Evolutionary conservation across 768 basidiomycete species (phyloP), one percentile per base, ranked within the genome.

Genomic region (Hysterangium stoloniferum): DNA sequence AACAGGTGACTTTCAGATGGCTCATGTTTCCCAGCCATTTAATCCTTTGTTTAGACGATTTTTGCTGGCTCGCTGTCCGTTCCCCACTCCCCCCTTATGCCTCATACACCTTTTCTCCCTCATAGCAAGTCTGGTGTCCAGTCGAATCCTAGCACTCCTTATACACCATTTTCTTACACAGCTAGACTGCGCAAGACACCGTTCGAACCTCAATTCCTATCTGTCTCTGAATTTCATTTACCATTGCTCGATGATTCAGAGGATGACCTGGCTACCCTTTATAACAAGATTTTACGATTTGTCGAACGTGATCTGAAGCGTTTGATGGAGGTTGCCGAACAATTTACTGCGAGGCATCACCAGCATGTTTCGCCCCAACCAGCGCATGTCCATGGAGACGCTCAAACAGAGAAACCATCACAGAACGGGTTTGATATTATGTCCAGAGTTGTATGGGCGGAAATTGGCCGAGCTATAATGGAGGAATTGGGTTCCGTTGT

Each of bases 391-490:
- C 31, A 45, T 45, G 35, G 43, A 45, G 48, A 52, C 20, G 48
- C 57, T 1, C 15, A n/a, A 24, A 31, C 25, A 11, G 46, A 29
- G 8, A 55, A 49, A 6, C 46, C 52, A 37, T 25, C 25, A 1
- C 62, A 57, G 2, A 61, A 71, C 20, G 77, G 80, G 0, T 97
- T 93, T 62, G 78, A 90, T 54, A 82, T 98, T 46, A 77, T 97
- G 71, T 79, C 84, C 0, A 85, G 88, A 58, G 86, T 95, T 7
- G 71, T 98, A 4, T 95, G 92, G 87, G 82, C 82, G 8, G 91
- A 94, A 66, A 66, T 95, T 17, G 86, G 82, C 1, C 70, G 73
- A 35, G 77, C 87, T 0, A 78, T 99, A 42, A 83, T 88, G 74
- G 81, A 84, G 53, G 90, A 95, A 61, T 68, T 98, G 36, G 94